A percentile compares a stretch with the other conserved stretches of the same genome.
Evolutionary conservation across 2,329 filamentous ascomycete genomes (phyloP).

Genomic region (Fusarium transvaalense): DNA sequence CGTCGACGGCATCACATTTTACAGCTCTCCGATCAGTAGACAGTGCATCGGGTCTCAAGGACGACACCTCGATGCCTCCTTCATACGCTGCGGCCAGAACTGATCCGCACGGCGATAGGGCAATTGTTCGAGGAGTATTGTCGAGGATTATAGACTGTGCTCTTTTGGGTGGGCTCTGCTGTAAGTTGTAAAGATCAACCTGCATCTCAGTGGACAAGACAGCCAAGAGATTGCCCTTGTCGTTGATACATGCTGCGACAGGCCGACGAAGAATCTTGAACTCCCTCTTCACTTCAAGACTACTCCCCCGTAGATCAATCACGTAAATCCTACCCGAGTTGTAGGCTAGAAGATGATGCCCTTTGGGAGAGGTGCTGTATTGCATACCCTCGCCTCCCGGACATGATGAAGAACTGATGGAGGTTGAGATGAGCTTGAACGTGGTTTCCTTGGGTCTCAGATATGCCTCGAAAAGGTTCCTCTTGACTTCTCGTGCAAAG

Average conservation of each 20-base stretch:
- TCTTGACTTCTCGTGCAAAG: conserved; percentile 78
- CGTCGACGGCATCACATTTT: conserved; percentile 81
- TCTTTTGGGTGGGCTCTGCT: conserved; percentile 72
- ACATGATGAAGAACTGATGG: conserved; percentile 84
- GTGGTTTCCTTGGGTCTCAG: conserved; percentile 76
- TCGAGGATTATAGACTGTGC: conserved; percentile 82
- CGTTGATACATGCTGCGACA: conserved; percentile 80
- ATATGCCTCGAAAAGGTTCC: conserved; percentile 83
- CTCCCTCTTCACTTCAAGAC: conserved; percentile 77
- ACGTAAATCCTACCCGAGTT: conserved; percentile 89
- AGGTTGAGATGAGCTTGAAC: conserved; percentile 85
- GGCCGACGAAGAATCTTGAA: conserved; percentile 84
- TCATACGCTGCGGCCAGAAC: conserved; percentile 88
- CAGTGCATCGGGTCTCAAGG: conserved; percentile 73
- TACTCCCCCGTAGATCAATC: conserved; percentile 72
- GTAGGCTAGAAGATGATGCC: conserved; percentile 80
- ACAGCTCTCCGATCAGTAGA: conserved; percentile 79
- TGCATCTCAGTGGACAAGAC: conserved; percentile 86
- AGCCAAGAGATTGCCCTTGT: conserved; percentile 80
- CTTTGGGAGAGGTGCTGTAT: conserved; percentile 82
- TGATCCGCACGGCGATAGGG: conserved; percentile 82
- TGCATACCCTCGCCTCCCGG: conserved; percentile 88
- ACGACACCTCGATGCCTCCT: conserved; percentile 89
- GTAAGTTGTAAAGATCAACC: conserved; percentile 85
- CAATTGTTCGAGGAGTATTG: conserved; percentile 81